Conservation (phyloP, 1,284 basidiomycete genomes). For the Pseudozyma pruni region DNA sequence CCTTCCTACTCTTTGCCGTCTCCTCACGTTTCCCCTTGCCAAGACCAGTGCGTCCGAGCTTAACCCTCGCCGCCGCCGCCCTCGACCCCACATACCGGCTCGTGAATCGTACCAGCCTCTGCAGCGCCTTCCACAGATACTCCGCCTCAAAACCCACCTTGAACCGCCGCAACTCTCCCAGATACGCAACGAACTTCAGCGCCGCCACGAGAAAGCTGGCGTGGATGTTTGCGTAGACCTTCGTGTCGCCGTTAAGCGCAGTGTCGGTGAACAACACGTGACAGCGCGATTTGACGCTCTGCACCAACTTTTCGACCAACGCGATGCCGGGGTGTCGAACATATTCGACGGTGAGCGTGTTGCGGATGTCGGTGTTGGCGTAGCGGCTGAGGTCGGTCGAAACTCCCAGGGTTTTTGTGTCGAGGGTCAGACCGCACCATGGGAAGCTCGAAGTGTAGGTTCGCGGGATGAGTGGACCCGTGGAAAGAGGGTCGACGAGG, state of each 20-base stretch:
- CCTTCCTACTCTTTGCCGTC: not conserved
- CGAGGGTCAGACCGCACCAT: slow-evolving; percentile 64
- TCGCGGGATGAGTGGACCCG: slow-evolving; percentile 56
- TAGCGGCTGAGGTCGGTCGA: slow-evolving; percentile 56
- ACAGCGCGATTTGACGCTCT: slow-evolving; percentile 49
- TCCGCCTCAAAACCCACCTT: slow-evolving; percentile 11
- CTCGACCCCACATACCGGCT: slow-evolving; percentile 28
- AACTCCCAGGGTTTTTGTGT: slow-evolving; percentile 49
- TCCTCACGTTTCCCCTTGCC: not conserved
- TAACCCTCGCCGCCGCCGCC: slow-evolving; percentile 14
- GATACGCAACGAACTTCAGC: slow-evolving; percentile 87
- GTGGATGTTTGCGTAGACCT: slow-evolving; percentile 83
- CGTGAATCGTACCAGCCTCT: slow-evolving; percentile 34
- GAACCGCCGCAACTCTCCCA: slow-evolving; percentile 73
- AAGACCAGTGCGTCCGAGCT: not conserved
- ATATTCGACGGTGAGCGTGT: slow-evolving; percentile 66
- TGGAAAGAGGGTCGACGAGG: slow-evolving; percentile 74
- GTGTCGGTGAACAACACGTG: slow-evolving; percentile 83
- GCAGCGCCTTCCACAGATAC: slow-evolving; percentile 23
- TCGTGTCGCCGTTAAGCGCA: slow-evolving; percentile 75
- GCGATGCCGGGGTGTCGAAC: slow-evolving; percentile 55
- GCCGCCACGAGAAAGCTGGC: slow-evolving; percentile 85
- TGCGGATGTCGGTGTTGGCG: slow-evolving; percentile 56
- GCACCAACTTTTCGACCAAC: slow-evolving; percentile 61
- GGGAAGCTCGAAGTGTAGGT: slow-evolving; percentile 50